Evolutionary conservation across 345 rosid species (phyloP).

Genomic region (Physaria fendleri): DNA sequence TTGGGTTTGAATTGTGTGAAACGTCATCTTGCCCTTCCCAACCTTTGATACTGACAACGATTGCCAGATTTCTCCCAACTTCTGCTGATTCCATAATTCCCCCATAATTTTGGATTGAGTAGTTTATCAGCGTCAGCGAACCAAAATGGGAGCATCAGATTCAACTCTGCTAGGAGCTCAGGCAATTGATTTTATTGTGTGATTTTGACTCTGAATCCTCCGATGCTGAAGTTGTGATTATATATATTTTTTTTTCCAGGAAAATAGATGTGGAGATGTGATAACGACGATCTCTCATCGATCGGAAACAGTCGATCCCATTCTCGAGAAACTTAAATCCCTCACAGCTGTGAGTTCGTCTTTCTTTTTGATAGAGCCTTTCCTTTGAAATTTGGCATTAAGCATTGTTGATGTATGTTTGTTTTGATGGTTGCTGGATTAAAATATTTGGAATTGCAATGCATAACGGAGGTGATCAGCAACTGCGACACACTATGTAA

Average conservation of each 20-base stretch:
- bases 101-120: too few relatives aligned
- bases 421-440: too few relatives aligned
- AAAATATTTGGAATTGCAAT: too few relatives aligned
- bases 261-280: conserved; percentile 45
- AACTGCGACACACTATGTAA: conserved; percentile 75
- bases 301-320: conserved; percentile 54
- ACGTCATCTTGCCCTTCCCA: background rate
- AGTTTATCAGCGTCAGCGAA: background rate
- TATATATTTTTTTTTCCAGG: background rate
- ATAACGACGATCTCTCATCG: conserved; percentile 77
- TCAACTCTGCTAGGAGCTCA: conserved; percentile 29
- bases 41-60: too few relatives aligned
- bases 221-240: too few relatives aligned
- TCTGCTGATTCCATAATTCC: background rate
- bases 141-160: conserved; percentile 27
- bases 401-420: too few relatives aligned
- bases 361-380: background rate
- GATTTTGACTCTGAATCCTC: background rate
- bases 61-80: background rate
- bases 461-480: conserved; percentile 79
- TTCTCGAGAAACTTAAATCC: conserved; percentile 70
- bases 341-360: conserved; percentile 58
- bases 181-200: conserved; percentile 32
- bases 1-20: too few relatives aligned
- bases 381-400: too few relatives aligned